Evolutionary conservation across 192 early-diverging fungal species (phyloP).

Genomic region (Neocallimastix lanati): DNA sequence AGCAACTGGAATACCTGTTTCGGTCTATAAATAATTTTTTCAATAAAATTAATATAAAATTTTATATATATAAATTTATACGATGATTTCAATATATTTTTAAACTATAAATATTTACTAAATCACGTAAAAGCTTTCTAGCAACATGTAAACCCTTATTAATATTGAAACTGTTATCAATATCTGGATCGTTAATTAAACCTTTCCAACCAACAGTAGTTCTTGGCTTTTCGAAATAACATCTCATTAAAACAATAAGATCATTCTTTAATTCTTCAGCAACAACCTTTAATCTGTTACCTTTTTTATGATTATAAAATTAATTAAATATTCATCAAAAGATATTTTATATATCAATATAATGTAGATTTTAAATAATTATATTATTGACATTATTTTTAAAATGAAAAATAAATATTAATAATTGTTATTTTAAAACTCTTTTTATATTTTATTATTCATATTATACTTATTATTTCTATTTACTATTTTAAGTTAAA

Average conservation of each 20-base stretch:
- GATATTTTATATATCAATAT: too few species aligned
- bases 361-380: too few species aligned
- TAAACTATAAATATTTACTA: slow-evolving; percentile 11
- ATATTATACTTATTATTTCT: too few species aligned
- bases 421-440: too few species aligned
- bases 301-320: slow-evolving; percentile 3
- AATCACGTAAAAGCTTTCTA: slow-evolving; percentile 52
- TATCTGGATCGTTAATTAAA: slow-evolving; percentile 45
- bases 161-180: slow-evolving; percentile 66
- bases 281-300: slow-evolving; percentile 19
- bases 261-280: slow-evolving; percentile 53
- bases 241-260: slow-evolving; percentile 79
- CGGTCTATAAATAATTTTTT: slow-evolving; percentile 26
- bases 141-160: slow-evolving; percentile 88
- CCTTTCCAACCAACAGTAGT: slow-evolving; percentile 88
- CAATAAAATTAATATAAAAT: too few species aligned
- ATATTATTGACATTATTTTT: too few species aligned
- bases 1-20: slow-evolving; percentile 66
- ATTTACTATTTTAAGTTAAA: too few species aligned
- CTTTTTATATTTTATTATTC: too few species aligned
- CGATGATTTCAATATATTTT: not conserved
- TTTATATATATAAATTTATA: not conserved
- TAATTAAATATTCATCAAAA: too few species aligned
- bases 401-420: too few species aligned
- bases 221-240: slow-evolving; percentile 97